Conservation (phyloP, 108 stramenopile species). For the Ochromonas danica region DNA sequence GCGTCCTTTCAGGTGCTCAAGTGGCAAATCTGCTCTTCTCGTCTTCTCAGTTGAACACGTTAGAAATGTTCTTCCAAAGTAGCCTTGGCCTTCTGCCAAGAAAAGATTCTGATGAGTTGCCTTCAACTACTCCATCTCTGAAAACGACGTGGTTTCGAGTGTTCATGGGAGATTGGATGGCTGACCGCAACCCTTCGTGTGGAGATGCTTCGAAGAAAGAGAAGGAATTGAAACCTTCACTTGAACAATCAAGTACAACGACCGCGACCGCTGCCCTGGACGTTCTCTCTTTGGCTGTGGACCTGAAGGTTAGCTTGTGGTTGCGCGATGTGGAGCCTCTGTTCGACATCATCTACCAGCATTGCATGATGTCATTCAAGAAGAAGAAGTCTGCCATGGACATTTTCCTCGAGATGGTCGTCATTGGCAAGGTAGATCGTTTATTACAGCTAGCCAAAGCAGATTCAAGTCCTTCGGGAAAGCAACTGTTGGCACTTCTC, state of each 20-base stretch:
- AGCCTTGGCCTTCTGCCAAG: neutral
- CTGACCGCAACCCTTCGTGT: neutral
- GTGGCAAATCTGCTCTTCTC: neutral
- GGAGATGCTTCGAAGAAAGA: neutral
- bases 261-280: neutral
- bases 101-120: neutral
- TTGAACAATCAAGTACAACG: neutral
- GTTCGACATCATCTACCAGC: neutral
- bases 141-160: neutral
- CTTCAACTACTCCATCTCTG: neutral
- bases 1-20: too few relatives aligned
- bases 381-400: neutral
- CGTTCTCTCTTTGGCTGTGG: neutral
- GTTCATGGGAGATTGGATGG: neutral
- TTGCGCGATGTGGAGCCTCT: neutral
- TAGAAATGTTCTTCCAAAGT: neutral
- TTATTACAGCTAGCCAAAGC: constrained; percentile 17
- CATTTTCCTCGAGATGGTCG: constrained; percentile 22
- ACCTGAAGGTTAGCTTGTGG: neutral
- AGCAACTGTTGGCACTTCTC: constrained; percentile 1
- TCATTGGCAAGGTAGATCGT: constrained; percentile 13
- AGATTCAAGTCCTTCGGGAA: neutral
- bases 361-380: neutral
- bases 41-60: neutral
- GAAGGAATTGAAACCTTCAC: neutral